These are phyloP conservation scores for Ananas comosus DNA, from an alignment of 176 grass and related monocot species.

Conservation along the genomic window DNA sequence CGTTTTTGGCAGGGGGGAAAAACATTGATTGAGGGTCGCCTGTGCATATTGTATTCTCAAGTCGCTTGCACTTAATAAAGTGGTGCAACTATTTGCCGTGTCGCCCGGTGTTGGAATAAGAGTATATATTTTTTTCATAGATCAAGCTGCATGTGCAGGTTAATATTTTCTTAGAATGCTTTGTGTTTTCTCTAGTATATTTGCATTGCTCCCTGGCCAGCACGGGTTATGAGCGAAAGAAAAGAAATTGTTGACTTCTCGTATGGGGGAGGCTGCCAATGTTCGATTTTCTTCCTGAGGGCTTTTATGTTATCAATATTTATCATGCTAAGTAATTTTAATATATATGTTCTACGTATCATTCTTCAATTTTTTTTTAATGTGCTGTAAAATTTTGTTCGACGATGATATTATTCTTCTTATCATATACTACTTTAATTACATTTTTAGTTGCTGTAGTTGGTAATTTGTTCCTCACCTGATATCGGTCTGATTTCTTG, in stretches of 20 bases:
- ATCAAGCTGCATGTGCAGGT: background rate
- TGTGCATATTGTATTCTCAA: conserved; percentile 64
- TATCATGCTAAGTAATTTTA: conserved; percentile 48
- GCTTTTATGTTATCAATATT: conserved; percentile 95
- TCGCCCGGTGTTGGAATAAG: conserved; percentile 56
- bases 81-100: conserved; percentile 84
- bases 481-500: too few species aligned
- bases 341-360: conserved; percentile 3
- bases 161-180: background rate
- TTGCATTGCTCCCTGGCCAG: conserved; percentile 34
- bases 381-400: too few species aligned
- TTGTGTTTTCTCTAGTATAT: conserved; percentile 16
- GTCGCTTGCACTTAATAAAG: conserved; percentile 86
- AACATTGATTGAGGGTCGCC: conserved; percentile 84
- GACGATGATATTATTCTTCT: too few species aligned
- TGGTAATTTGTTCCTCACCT: too few species aligned
- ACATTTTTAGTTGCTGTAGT: too few species aligned
- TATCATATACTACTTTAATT: too few species aligned
- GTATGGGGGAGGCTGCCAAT: conserved; percentile 99
- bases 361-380: conserved; percentile 6
- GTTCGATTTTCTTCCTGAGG: conserved; percentile 84
- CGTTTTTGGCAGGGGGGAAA: conserved; percentile 49
- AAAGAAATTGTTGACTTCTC: conserved; percentile 79
- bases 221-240: conserved; percentile 55
- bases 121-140: conserved; percentile 35